These are phyloP conservation scores for Babesia ovata DNA, from an alignment of 169 alveolate species.

Conservation along the genomic window DNA sequence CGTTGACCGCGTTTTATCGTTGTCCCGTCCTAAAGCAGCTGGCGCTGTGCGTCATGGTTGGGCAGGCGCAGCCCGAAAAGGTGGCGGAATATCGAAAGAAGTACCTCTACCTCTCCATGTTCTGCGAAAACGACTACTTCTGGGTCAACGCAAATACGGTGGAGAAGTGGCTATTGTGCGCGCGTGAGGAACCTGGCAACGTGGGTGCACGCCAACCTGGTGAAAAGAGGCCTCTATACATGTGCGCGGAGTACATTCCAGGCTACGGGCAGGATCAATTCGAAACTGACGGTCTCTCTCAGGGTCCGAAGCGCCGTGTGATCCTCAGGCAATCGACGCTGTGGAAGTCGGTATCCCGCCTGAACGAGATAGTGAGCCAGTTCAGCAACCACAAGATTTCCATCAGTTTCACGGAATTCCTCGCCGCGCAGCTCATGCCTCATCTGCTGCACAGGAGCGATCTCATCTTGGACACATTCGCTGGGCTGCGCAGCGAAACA, in stretches of 20 bases:
- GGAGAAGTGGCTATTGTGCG: conserved; percentile 39
- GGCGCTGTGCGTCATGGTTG: conserved; percentile 61
- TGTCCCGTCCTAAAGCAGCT: conserved; percentile 57
- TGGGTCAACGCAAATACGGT: conserved; percentile 31
- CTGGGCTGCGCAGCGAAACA: conserved; percentile 62
- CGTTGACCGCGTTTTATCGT: conserved; percentile 45
- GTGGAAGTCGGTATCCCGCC: conserved; percentile 51
- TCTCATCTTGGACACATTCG: conserved; percentile 59
- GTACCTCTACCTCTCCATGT: conserved; percentile 50
- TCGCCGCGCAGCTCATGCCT: conserved; percentile 60
- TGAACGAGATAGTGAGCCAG: conserved; percentile 15
- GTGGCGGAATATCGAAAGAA: conserved; percentile 22
- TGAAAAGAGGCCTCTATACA: neutral
- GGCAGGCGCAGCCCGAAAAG: conserved; percentile 51
- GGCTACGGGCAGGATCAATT: neutral
- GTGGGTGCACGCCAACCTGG: neutral
- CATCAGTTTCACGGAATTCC: conserved; percentile 62
- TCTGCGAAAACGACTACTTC: conserved; percentile 34
- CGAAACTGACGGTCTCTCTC: neutral
- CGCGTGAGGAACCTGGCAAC: conserved; percentile 9
- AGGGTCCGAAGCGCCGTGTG: conserved; percentile 24
- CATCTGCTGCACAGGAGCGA: conserved; percentile 48
- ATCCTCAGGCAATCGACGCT: conserved; percentile 41
- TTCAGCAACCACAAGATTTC: conserved; percentile 42
- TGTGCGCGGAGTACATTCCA: conserved; percentile 24